A percentile compares a stretch with the other conserved stretches of the same genome.
phyloP scores from a whole-genome alignment of 305 asterid genomes.

The Solanum hybrid region DNA sequence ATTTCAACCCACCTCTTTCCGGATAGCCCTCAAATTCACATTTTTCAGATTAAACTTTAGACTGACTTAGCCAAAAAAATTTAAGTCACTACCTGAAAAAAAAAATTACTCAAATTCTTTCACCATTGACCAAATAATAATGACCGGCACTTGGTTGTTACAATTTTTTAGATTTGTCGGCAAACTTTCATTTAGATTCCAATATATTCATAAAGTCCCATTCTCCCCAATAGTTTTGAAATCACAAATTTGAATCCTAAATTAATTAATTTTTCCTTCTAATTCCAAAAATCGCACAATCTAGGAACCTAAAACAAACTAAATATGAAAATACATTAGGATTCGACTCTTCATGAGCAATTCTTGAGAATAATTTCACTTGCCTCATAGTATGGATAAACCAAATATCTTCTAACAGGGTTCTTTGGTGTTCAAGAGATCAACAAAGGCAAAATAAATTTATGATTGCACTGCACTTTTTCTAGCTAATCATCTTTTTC shows the following conservation, averaged over 20 bases:
- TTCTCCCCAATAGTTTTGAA: not conserved
- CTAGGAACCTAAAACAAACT: not conserved
- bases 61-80: not conserved
- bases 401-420: not conserved
- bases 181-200: not conserved
- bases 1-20: not conserved
- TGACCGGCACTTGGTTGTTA: not conserved
- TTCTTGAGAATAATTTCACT: not conserved
- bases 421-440: not conserved
- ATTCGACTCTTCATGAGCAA: not conserved
- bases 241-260: not conserved
- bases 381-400: not conserved
- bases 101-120: too few relatives aligned
- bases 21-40: not conserved
- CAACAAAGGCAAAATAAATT: not conserved
- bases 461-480: not conserved
- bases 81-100: not conserved
- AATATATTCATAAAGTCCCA: not conserved
- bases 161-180: not conserved
- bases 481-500: not conserved
- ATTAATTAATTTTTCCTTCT: not conserved
- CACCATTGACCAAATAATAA: not conserved
- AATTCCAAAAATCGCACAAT: not conserved
- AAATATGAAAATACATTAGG: not conserved
- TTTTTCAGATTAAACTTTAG: not conserved